Evolutionary conservation across 352 stramenopile genomes (phyloP).

Genomic region (Globisporangium mamillatum): DNA sequence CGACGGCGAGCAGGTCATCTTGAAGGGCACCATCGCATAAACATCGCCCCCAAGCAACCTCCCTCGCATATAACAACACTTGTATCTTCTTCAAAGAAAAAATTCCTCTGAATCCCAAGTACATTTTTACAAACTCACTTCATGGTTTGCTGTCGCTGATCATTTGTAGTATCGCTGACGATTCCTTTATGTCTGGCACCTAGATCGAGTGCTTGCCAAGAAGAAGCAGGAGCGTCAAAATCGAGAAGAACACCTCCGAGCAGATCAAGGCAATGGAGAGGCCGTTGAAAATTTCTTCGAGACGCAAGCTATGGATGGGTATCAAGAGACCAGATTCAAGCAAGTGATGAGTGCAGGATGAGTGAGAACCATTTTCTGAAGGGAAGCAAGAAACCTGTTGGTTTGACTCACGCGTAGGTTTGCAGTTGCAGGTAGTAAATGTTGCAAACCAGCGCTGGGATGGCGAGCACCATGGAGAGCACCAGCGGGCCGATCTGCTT

Average conservation of each 20-base stretch:
- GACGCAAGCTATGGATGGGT: slow-evolving; percentile 30
- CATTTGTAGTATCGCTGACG: background rate
- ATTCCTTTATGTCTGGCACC: background rate
- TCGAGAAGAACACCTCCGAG: slow-evolving; percentile 48
- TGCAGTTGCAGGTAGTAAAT: slow-evolving; percentile 76
- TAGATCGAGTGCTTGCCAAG: slow-evolving; percentile 17
- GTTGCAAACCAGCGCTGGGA: slow-evolving; percentile 58
- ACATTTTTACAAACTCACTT: slow-evolving; percentile 9
- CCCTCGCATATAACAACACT: background rate
- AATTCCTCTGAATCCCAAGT: slow-evolving; percentile 3
- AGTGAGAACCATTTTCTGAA: background rate
- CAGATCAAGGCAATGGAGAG: slow-evolving; percentile 58
- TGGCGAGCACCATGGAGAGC: slow-evolving; percentile 49
- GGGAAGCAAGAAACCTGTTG: background rate
- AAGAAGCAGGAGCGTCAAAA: slow-evolving; percentile 45
- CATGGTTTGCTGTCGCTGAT: background rate
- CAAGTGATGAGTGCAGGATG: background rate
- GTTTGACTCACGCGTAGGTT: slow-evolving; percentile 59
- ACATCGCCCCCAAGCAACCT: background rate
- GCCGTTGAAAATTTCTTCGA: slow-evolving; percentile 63
- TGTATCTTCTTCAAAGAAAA: slow-evolving; percentile 10
- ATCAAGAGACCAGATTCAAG: slow-evolving; percentile 4
- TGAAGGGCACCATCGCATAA: slow-evolving; percentile 72
- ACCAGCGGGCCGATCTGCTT: slow-evolving; percentile 55
- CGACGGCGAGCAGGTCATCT: slow-evolving; percentile 82